Evolutionary conservation across 495 filamentous ascomycete genomes (phyloP).

Genomic region (Aspergillus asperescens): DNA sequence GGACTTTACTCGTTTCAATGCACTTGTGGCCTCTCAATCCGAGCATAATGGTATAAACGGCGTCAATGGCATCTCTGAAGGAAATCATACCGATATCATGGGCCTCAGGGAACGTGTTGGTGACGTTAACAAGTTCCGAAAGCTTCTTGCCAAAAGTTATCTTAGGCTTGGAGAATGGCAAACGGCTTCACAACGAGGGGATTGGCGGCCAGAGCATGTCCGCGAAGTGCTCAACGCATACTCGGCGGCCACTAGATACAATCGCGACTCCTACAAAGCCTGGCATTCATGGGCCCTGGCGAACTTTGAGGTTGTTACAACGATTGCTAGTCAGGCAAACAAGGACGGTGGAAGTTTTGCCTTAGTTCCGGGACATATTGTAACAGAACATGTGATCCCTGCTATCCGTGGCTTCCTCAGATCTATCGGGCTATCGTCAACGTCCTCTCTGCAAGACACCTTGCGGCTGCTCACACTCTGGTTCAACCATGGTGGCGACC

Average conservation of each 20-base stretch:
- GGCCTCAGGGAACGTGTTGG: slow-evolving; percentile 38
- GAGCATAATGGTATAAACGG: slow-evolving; percentile 48
- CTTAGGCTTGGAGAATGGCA: slow-evolving; percentile 96
- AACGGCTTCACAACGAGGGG: slow-evolving; percentile 69
- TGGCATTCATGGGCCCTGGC: slow-evolving; percentile 99
- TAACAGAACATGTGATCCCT: slow-evolving; percentile 86
- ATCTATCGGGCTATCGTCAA: slow-evolving; percentile 84
- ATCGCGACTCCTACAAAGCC: slow-evolving; percentile 93
- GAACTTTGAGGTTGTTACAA: slow-evolving; percentile 95
- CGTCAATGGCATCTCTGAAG: slow-evolving; percentile 55
- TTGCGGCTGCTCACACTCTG: slow-evolving; percentile 88
- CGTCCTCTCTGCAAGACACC: slow-evolving; percentile 92
- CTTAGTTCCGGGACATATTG: slow-evolving; percentile 54
- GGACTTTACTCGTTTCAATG: slow-evolving; percentile 58
- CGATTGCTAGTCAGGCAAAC: slow-evolving; percentile 58
- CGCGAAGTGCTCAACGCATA: slow-evolving; percentile 74
- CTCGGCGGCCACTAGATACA: slow-evolving; percentile 82
- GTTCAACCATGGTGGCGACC: slow-evolving; percentile 87
- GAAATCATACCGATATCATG: slow-evolving; percentile 34
- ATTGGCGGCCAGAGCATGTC: slow-evolving; percentile 73
- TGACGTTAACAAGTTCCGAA: slow-evolving; percentile 48
- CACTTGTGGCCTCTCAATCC: slow-evolving; percentile 44
- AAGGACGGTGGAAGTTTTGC: slow-evolving; percentile 44
- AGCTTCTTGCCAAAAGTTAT: slow-evolving; percentile 88
- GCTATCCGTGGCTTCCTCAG: slow-evolving; percentile 93